Percentiles rank a stretch among this genome's conserved stretches.
phyloP scores from a whole-genome alignment of 305 asterid genomes.

The Solanum hybrid region DNA sequence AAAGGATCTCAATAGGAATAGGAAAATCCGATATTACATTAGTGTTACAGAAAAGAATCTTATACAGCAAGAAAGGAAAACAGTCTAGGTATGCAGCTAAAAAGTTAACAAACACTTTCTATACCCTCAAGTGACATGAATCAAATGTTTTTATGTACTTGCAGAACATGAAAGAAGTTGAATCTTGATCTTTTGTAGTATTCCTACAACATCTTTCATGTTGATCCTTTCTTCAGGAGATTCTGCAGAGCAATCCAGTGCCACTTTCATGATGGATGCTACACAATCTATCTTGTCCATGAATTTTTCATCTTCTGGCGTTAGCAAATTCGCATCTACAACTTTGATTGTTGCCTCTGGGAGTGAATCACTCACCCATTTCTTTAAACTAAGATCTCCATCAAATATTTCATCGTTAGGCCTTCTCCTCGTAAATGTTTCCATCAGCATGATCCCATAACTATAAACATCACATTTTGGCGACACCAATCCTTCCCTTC shows the following conservation, averaged over 20 bases:
- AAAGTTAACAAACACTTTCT: background rate
- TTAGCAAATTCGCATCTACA: background rate
- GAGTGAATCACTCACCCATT: background rate
- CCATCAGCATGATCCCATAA: slow-evolving; percentile 14
- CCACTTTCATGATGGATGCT: slow-evolving; percentile 8
- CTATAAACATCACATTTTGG: slow-evolving; percentile 9
- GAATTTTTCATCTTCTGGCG: background rate
- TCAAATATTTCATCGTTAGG: background rate
- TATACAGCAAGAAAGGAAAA: background rate
- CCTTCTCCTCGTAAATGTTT: slow-evolving; percentile 6
- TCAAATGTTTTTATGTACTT: background rate
- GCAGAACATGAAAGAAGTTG: background rate
- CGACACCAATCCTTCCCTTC: slow-evolving; percentile 10
- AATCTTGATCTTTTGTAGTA: background rate
- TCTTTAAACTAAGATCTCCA: background rate
- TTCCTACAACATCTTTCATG: slow-evolving; percentile 4
- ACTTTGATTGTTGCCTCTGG: background rate
- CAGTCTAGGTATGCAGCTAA: background rate
- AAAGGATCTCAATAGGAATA: background rate
- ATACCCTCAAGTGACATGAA: background rate
- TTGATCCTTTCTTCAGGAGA: background rate
- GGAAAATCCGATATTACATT: background rate
- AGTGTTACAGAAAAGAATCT: background rate
- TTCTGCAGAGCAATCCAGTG: background rate
- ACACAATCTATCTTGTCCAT: background rate